Evolutionary conservation across 345 rosid species (phyloP).

Genomic region (Heritiera littoralis): DNA sequence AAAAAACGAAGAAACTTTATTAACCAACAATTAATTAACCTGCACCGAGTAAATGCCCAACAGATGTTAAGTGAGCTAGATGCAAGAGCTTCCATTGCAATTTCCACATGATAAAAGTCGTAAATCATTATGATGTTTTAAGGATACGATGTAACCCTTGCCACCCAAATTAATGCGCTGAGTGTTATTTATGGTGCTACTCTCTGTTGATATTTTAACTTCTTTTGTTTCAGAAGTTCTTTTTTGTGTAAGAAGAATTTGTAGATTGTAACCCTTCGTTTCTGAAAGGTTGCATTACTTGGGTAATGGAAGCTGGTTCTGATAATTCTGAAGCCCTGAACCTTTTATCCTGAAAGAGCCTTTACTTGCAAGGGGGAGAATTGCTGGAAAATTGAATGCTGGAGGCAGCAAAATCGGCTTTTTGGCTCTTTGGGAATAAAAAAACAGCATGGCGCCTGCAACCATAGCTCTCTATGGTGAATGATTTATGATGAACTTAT

Average conservation of each 20-base stretch:
- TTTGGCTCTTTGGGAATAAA: conserved; percentile 23
- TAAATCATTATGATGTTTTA: conserved; percentile 3
- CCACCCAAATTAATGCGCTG: neutral
- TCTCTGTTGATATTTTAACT: neutral
- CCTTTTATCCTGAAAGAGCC: neutral
- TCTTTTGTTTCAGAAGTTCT: neutral
- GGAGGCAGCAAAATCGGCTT: conserved; percentile 17
- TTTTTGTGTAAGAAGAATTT: conserved; percentile 13
- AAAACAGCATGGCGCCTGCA: neutral
- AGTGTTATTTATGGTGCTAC: neutral
- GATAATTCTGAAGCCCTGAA: conserved; percentile 12
- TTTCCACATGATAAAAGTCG: conserved; percentile 6
- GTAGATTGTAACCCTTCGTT: neutral
- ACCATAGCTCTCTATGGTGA: neutral
- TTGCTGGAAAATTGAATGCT: conserved; percentile 18
- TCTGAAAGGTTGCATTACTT: neutral
- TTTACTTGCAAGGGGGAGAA: conserved; percentile 20
- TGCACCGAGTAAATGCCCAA: conserved; percentile 4
- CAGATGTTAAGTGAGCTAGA: neutral
- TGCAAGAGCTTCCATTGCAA: neutral
- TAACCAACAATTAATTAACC: conserved; percentile 3
- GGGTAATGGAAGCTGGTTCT: conserved; percentile 1
- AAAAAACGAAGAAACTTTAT: neutral
- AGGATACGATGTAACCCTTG: conserved; percentile 12
- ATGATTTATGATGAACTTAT: conserved; percentile 15